Evolutionary conservation across 352 stramenopile genomes (phyloP).

Genomic region (Pythium myriotylum): DNA sequence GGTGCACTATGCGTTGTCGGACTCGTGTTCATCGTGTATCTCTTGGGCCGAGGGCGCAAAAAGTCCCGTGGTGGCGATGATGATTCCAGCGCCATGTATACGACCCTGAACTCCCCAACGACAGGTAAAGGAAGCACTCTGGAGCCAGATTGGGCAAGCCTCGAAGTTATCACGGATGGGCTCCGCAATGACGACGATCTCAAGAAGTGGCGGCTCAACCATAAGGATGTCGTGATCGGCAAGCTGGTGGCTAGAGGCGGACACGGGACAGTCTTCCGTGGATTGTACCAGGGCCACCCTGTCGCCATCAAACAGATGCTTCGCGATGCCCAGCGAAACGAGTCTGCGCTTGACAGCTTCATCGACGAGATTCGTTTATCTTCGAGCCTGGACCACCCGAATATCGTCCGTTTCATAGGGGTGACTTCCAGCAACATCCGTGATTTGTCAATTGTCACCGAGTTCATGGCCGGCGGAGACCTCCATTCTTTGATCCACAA

Average conservation of each 20-base stretch:
- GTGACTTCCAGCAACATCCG: constrained; percentile 28
- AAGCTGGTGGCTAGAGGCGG: constrained; percentile 10
- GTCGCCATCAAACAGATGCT: constrained; percentile 24
- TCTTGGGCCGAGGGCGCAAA: too few relatives aligned
- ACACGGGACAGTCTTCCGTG: constrained; percentile 5
- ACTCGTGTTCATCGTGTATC: too few relatives aligned
- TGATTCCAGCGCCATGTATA: not conserved
- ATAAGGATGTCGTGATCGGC: constrained; percentile 2
- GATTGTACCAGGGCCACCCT: not conserved
- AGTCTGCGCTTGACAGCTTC: constrained; percentile 24
- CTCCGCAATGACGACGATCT: constrained; percentile 14
- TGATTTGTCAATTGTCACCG: constrained; percentile 29
- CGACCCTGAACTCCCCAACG: not conserved
- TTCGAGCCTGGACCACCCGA: constrained; percentile 31
- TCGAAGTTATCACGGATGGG: constrained; percentile 4
- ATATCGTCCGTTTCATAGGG: constrained; percentile 37
- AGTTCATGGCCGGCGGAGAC: constrained; percentile 32
- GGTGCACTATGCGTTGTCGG: not conserved
- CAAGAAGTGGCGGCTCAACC: not conserved
- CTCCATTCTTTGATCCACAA: constrained; percentile 16
- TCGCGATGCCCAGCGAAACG: constrained; percentile 19
- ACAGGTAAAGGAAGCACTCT: not conserved
- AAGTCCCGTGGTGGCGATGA: not conserved
- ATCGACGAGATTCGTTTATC: constrained; percentile 38
- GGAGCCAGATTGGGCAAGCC: not conserved